Base-by-base conservation (phyloP, 805 yeast genomes). In the Wickerhamiella slavikovae region DNA sequence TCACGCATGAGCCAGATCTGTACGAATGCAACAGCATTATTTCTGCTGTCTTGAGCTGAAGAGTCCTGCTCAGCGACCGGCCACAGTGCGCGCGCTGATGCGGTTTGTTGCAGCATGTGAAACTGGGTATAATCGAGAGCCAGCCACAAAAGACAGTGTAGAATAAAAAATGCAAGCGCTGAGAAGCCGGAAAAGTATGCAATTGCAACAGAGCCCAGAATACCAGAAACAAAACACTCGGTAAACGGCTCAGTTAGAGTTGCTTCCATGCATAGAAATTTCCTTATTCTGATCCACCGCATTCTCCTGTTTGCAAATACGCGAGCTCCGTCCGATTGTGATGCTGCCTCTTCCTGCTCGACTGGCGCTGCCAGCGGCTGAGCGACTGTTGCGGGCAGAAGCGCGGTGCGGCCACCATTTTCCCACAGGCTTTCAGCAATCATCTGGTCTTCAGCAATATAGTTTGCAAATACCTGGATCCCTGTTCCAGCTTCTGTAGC, bases 401-500 rank as follows among this genome's bases (percentile, higher is more conserved):
- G 58, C 0, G 74, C 82, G 0, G 92, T 77, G 38, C 82, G 56
- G 2, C 77, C 74, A 15, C 76, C 71, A 20, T 60, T 58, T 15
- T 68, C 68, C 93, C 93, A 80, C 12, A 80, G 46, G 1, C 80
- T 77, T 28, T 77, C 79, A 4, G 78, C 92, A 37, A 80, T 80
- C 91, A 79, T 76, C 48, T 80, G 80, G 48, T 80, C 94, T 47
- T 80, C 94, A 4, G 93, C 93, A 43, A 80, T 80, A 47, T 72
- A 82, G 33, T 69, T 57, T 5, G 92, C 69, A 48, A 82, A 80
- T 33, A 68, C 66, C 29, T 69, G 60, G 25, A 82, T 57, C 0
- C 85, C 76, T 12, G 32, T 35, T 12, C 48, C 51, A 2, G 29
- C 30, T 0, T 35, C 27, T 3, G 24, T 27, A 5, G 35, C 37